Evolutionary conservation across 192 early-diverging fungal genomes (phyloP), one percentile per base, ranked within the genome.

Genomic region (Coemansia aciculifera): DNA sequence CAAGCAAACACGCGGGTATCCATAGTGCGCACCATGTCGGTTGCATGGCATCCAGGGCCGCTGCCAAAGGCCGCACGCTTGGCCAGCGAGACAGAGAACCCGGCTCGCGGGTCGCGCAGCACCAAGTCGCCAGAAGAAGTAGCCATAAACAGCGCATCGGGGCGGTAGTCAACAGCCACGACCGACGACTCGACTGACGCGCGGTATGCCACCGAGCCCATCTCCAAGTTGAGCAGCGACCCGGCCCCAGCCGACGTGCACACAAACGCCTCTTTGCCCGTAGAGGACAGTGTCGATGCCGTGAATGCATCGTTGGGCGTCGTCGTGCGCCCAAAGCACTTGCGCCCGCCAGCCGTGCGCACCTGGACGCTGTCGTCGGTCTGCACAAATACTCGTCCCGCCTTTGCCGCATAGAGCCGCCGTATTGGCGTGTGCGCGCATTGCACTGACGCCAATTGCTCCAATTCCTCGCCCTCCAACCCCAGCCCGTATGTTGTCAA

Each of bases 371-470:
- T 79, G 52, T 86, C 84, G 60, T 86, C 83, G 13, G 80, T 86
- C 36, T 90, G 85, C 36, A 84, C 89, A 68, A 94, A 83, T n/a
- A 93, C 76, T 0, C 43, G 27, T 37, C 23, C 34, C 21, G 74
- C 67, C 42, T 89, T 86, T 21, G 78, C 67, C 4, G 85, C 81
- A 61, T 87, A 68, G 54, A 96, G 74, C 66, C 91, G 89, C 23
- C 88, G 85, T 0, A 94, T 83, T 57, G 85, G 86, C 27, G 83
- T 85, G 10, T 77, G 86, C 42, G 91, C 89, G 8, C 86, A 89
- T 49, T 81, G 80, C 54, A 90, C 90, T 31, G 86, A 87, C 5
- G 92, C 93, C 59, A 94, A 92, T 21, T 89, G 86, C 32, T 87
- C 84, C 34, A 93, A 60, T 9, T 62, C 77, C 79, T 72, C 84